Base-by-base conservation (phyloP, 73 alveolate species). In the Stentor coeruleus region DNA sequence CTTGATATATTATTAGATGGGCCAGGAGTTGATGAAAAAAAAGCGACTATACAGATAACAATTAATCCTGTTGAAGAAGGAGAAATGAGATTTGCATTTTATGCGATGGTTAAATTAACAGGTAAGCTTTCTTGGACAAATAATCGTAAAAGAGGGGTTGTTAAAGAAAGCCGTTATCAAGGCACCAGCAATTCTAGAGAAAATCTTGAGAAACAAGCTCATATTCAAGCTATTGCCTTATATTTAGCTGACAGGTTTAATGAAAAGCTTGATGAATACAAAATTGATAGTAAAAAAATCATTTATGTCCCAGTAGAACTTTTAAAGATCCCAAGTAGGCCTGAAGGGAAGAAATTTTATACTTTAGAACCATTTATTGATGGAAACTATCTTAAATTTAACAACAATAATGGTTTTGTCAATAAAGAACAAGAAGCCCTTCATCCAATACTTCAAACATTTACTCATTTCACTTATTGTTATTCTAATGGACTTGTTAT, bases 391-490 rank as follows among this genome's bases (percentile, higher is more conserved):
- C 28, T 11, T 11, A 49, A 49, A 49, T 49, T 49, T 49, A 49
- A 49, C 20, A 49, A 49, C 20, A 49, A 49, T 49, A 11, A 11
- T 49, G 66, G 20, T 11, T 49, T 11, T 49, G 66, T 49, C 20
- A 20, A 49, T 20, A 49, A 11, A 49, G 66, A 49, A 11, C 20
- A 11, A 49, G 66, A 49, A 49, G 66, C 20, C 20, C 20, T 11
- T 49, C 66, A 49, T 49, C 66, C 66, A 49, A 49, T 49, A 6
- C 66, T 49, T 11, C 66, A 49, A 49, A 49, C 66, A 49, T 49
- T 49, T 20, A 11, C 20, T 49, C 66, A 49, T 49, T 49, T 49
- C 20, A 49, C 66, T 20, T 49, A 11, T 11, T 49, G 66, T 49
- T 49, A 49, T 20, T 49, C 66, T 11, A 6, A 49, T 49, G 6